Percentiles rank a stretch among this genome's conserved stretches.
These are phyloP conservation scores for Cercospora zeina DNA, from an alignment of 2,329 filamentous ascomycete species.

Conservation along the genomic window DNA sequence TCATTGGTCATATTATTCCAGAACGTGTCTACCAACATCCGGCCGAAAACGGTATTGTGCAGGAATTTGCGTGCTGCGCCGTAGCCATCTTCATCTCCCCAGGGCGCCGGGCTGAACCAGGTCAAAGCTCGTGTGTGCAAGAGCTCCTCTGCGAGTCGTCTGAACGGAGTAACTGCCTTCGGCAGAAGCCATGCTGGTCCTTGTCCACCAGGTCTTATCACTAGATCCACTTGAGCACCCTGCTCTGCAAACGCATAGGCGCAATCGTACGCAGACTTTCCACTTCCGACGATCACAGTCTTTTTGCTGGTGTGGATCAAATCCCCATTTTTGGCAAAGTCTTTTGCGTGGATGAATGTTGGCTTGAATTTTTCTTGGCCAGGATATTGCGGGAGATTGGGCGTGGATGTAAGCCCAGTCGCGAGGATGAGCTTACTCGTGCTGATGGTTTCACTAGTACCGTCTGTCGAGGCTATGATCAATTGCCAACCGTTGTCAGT, in stretches of 20 bases:
- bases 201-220: constrained; percentile 1
- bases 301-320: not conserved
- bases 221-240: not conserved
- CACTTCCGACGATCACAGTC: not conserved
- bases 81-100: not conserved
- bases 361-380: not conserved
- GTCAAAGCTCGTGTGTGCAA: not conserved
- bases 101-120: not conserved
- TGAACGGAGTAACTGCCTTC: not conserved
- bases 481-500: constrained; percentile 1
- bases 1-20: not conserved
- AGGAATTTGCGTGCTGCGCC: not conserved
- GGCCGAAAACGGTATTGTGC: not conserved
- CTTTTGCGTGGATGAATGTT: constrained; percentile 6
- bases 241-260: constrained; percentile 1
- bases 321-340: not conserved
- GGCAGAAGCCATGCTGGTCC: not conserved
- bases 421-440: constrained; percentile 5
- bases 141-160: not conserved
- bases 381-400: not conserved
- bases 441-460: not conserved
- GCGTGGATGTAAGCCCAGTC: constrained; percentile 7
- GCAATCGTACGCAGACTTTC: constrained; percentile 3
- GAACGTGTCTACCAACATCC: not conserved
- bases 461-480: not conserved